Percentiles rank a stretch among this genome's conserved stretches.
phyloP scores from a whole-genome alignment of 2,329 filamentous ascomycete species.

The Aspergillus quadrilineatus region DNA sequence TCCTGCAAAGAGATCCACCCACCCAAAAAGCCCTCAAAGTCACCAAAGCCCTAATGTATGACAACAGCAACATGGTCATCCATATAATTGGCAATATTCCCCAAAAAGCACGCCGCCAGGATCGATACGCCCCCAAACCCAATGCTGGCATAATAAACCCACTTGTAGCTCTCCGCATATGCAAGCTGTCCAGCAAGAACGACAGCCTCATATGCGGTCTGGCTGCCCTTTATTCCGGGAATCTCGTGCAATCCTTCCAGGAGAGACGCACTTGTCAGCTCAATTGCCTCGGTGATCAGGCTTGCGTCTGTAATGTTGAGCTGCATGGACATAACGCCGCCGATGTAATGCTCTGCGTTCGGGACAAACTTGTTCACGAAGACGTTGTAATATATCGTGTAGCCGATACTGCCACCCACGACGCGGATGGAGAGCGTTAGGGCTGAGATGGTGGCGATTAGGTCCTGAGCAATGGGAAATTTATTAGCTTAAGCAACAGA shows the following conservation, averaged over 20 bases:
- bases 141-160: constrained; percentile 63
- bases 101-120: constrained; percentile 58
- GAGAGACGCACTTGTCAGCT: constrained; percentile 54
- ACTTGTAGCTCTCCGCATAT: constrained; percentile 60
- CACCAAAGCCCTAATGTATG: constrained; percentile 19
- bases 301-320: constrained; percentile 51
- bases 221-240: constrained; percentile 54
- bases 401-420: constrained; percentile 65
- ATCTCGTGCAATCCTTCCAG: constrained; percentile 50
- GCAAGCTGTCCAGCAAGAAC: constrained; percentile 57
- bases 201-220: constrained; percentile 53
- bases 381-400: constrained; percentile 58
- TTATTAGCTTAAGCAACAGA: neutral
- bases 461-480: constrained; percentile 39
- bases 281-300: constrained; percentile 52
- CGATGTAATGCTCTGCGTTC: constrained; percentile 51
- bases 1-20: no score
- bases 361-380: constrained; percentile 48
- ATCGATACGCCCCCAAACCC: constrained; percentile 60
- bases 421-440: constrained; percentile 69
- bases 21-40: no score
- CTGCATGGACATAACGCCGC: constrained; percentile 49
- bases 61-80: constrained; percentile 59
- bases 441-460: constrained; percentile 68
- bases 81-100: constrained; percentile 59